Evolutionary conservation across 805 yeast genomes (phyloP), one percentile per base, ranked within the genome.

Genomic region (Alloascoidea africana): DNA sequence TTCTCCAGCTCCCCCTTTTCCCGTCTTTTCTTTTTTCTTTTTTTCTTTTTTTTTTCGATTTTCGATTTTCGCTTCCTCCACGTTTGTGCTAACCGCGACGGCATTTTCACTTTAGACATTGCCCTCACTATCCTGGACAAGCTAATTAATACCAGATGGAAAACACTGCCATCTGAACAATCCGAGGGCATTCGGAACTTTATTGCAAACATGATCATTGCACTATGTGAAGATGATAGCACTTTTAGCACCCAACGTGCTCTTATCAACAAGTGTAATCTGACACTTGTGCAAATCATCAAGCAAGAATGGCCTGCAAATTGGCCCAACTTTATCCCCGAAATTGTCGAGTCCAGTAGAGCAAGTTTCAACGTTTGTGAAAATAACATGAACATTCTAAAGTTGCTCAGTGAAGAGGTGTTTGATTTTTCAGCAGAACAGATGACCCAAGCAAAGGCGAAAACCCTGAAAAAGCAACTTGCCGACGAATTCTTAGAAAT

Each of bases 251-350:
- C 69, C 33, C 85, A 85, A 53, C 78, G 77, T 51, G 76, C 96
- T 15, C 67, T 91, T 52, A 84, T 91, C 53, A 84, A 81, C 63
- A 91, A 91, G 58, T 86, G 87, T 49, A 95, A 91, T 60, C 68
- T 91, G 52, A 89, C 97, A 13, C 65, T 91, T 50, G 98, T 91
- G 27, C 93, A 87, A 52, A 78, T 91, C 38, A 72, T 91, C 52
- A 91, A 91, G 53, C 97, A 91, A 60, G 99, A 91, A 56, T 91
- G 99, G 99, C 99, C 99, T 23, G 84, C 78, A 48, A 82, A 87
- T 56, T 91, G 99, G 99, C 97, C 97, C 14, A 82, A 79, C 50
- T 91, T 91, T 51, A 81, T 91, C 37, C 95, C 96, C 14, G 98
- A 91, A 56, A 72, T 91, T 40, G 91, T 89, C 35, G 72, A 69